These are phyloP conservation scores for Colletotrichum shisoi DNA, from an alignment of 2,329 filamentous ascomycete genomes.

Conservation along the genomic window DNA sequence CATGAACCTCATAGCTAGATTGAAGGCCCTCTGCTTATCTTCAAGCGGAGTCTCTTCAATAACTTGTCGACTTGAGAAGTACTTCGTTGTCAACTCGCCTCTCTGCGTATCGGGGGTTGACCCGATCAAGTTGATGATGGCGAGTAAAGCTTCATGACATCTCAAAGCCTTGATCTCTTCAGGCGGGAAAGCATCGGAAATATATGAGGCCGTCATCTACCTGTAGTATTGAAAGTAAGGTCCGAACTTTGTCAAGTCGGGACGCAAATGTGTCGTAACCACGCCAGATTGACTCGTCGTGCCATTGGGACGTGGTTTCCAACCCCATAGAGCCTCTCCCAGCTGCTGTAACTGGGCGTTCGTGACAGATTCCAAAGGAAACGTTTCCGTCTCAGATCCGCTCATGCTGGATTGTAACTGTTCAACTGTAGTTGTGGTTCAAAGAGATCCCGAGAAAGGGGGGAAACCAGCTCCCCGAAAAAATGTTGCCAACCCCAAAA, in stretches of 20 bases:
- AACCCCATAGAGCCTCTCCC: not conserved
- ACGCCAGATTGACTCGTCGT: too few relatives aligned
- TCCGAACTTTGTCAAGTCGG: not conserved
- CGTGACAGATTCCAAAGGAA: not conserved
- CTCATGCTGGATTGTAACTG: not conserved
- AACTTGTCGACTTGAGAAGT: not conserved
- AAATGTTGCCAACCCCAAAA: too few relatives aligned
- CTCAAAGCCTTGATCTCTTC: not conserved
- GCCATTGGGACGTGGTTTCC: not conserved
- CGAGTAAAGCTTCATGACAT: not conserved
- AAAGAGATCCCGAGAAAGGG: not conserved
- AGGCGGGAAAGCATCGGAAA: conserved; percentile 2
- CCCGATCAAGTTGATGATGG: not conserved
- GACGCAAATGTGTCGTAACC: not conserved
- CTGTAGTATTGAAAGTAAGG: conserved; percentile 7
- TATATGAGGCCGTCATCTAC: not conserved
- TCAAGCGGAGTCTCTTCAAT: not conserved
- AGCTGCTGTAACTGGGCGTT: not conserved
- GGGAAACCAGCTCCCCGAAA: not conserved
- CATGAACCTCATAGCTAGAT: conserved; percentile 1
- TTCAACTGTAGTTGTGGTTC: too few relatives aligned
- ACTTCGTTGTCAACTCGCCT: not conserved
- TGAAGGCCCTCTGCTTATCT: conserved; percentile 1
- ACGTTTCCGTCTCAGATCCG: not conserved
- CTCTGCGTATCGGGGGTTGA: not conserved